Percentiles rank a stretch among this genome's conserved stretches.
Evolutionary conservation across 2,329 filamentous ascomycete genomes (phyloP).

Genomic region (Zarea fungicola): DNA sequence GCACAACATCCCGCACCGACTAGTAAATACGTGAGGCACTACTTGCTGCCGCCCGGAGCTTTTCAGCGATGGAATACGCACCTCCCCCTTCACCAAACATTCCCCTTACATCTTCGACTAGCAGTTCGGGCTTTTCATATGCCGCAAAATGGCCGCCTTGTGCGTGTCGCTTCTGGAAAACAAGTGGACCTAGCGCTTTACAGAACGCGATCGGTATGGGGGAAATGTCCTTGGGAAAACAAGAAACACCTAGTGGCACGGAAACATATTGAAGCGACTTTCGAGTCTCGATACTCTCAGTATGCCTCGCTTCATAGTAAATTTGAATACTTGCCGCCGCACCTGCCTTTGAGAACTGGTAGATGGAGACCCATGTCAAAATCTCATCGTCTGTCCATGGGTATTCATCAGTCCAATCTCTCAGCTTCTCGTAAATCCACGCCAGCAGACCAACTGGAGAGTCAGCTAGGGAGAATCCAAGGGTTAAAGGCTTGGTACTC

Average conservation of each 20-base stretch:
- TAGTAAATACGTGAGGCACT: too few species aligned
- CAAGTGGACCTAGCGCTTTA: constrained; percentile 53
- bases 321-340: constrained; percentile 63
- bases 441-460: constrained; percentile 65
- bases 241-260: constrained; percentile 42
- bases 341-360: constrained; percentile 64
- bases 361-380: constrained; percentile 68
- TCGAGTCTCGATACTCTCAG: constrained; percentile 17
- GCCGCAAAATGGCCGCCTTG: constrained; percentile 58
- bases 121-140: constrained; percentile 48
- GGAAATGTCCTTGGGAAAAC: constrained; percentile 57
- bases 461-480: constrained; percentile 65
- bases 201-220: constrained; percentile 26
- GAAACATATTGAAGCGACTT: constrained; percentile 24
- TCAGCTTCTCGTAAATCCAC: constrained; percentile 79
- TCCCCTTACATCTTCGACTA: constrained; percentile 47
- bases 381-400: constrained; percentile 73
- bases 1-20: too few species aligned
- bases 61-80: neutral
- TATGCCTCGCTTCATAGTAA: constrained; percentile 63
- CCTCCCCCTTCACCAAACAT: constrained; percentile 43
- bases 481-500: constrained; percentile 66
- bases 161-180: constrained; percentile 47
- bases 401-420: constrained; percentile 70
- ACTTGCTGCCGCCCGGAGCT: neutral